These are phyloP conservation scores for Blastomyces gilchristii DNA, from an alignment of 2,329 filamentous ascomycete species.

Conservation along the genomic window DNA sequence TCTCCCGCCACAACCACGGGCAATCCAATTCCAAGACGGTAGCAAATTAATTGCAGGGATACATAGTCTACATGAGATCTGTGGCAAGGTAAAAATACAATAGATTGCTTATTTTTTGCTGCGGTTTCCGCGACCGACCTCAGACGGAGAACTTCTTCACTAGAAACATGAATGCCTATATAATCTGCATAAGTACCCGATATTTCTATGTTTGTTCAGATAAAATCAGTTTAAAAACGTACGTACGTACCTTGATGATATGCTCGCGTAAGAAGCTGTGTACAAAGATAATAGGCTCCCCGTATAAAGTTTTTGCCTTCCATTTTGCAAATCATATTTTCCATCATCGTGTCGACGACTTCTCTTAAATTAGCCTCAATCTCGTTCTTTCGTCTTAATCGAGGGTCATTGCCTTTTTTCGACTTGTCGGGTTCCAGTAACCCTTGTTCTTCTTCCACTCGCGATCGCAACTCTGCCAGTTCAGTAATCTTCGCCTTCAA, in stretches of 20 bases:
- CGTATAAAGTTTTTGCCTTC: slow-evolving; percentile 89
- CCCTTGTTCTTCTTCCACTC: slow-evolving; percentile 67
- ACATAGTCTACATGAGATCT: slow-evolving; percentile 95
- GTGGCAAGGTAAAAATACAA: slow-evolving; percentile 91
- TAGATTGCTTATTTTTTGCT: slow-evolving; percentile 78
- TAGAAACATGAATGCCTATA: slow-evolving; percentile 77
- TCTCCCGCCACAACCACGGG: slow-evolving; percentile 92
- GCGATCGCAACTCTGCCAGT: slow-evolving; percentile 63
- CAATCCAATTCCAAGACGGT: slow-evolving; percentile 75
- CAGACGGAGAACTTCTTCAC: slow-evolving; percentile 78
- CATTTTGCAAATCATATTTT: slow-evolving; percentile 98
- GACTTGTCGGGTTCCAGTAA: slow-evolving; percentile 42
- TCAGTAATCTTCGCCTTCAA: slow-evolving; percentile 64
- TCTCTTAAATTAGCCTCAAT: slow-evolving; percentile 66
- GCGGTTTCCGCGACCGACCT: slow-evolving; percentile 74
- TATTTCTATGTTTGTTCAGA: not conserved
- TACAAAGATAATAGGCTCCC: slow-evolving; percentile 78
- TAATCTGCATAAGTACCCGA: not conserved
- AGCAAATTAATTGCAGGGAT: slow-evolving; percentile 88
- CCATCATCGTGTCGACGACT: slow-evolving; percentile 75
- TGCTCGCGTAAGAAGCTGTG: slow-evolving; percentile 79
- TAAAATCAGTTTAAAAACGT: not conserved
- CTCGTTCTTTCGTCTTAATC: slow-evolving; percentile 38
- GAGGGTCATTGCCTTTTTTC: slow-evolving; percentile 15
- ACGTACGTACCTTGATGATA: slow-evolving; percentile 67